Percentiles rank a stretch among this genome's conserved stretches.
These are phyloP conservation scores for Pleurotus tuoliensis DNA, from an alignment of 768 basidiomycete genomes.

Conservation along the genomic window DNA sequence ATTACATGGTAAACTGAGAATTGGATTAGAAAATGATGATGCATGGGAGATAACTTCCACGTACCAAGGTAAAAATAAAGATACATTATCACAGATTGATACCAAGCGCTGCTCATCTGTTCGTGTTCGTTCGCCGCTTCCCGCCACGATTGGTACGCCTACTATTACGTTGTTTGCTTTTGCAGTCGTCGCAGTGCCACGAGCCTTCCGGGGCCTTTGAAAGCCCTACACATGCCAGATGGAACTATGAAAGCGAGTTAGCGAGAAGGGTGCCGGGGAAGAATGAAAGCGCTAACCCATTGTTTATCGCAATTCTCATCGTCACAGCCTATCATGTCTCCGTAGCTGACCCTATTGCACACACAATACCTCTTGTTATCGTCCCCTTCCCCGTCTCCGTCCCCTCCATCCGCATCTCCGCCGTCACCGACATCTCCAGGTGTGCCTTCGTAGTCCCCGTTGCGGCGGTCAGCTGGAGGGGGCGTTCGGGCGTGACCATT, in stretches of 20 bases:
- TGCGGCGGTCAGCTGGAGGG: constrained; percentile 5
- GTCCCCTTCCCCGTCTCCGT: constrained; percentile 58
- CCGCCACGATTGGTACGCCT: constrained; percentile 52
- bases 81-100: too few relatives aligned
- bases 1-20: too few relatives aligned
- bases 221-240: constrained; percentile 71
- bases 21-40: too few relatives aligned
- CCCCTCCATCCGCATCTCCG: constrained; percentile 42
- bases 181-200: constrained; percentile 77
- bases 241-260: constrained; percentile 51
- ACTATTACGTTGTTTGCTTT: constrained; percentile 42
- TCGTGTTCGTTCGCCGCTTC: constrained; percentile 29
- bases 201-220: constrained; percentile 60
- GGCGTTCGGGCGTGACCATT: constrained; percentile 2
- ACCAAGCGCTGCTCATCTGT: background rate
- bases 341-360: constrained; percentile 82
- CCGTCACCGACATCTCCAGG: constrained; percentile 12
- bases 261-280: constrained; percentile 6
- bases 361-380: constrained; percentile 76
- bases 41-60: too few relatives aligned
- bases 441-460: constrained; percentile 4
- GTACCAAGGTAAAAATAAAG: too few relatives aligned
- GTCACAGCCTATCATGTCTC: constrained; percentile 96
- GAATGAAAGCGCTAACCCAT: constrained; percentile 66
- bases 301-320: constrained; percentile 74